Evolutionary conservation across 2,329 filamentous ascomycete genomes (phyloP).

Genomic region (Talaromyces islandicus): DNA sequence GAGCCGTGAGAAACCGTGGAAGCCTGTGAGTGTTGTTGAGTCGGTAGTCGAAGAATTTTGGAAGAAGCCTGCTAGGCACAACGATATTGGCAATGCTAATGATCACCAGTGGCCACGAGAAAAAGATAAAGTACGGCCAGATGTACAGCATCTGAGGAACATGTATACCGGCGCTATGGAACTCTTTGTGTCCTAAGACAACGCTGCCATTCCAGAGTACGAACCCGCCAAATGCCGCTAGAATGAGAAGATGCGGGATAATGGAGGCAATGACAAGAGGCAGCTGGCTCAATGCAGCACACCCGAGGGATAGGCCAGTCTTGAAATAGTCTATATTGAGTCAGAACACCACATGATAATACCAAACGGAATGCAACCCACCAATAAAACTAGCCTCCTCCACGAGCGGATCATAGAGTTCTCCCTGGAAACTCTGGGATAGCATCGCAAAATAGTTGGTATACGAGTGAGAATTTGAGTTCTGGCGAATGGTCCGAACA

Average conservation of each 20-base stretch:
- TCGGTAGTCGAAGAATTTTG: conserved; percentile 27
- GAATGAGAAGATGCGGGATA: conserved; percentile 53
- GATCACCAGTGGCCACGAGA: conserved; percentile 72
- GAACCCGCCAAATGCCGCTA: conserved; percentile 66
- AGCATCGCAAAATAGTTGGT: conserved; percentile 23
- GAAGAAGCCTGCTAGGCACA: conserved; percentile 26
- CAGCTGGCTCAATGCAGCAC: conserved; percentile 48
- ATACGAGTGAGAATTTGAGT: conserved; percentile 21
- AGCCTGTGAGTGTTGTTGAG: conserved; percentile 26
- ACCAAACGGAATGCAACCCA: conserved; percentile 19
- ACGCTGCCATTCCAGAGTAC: conserved; percentile 85
- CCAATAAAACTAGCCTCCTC: conserved; percentile 45
- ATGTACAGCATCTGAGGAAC: conserved; percentile 91
- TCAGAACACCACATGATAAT: conserved; percentile 16
- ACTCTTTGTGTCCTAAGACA: conserved; percentile 89
- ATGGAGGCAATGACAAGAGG: conserved; percentile 33
- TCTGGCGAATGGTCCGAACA: conserved; percentile 28
- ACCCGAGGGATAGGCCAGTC: conserved; percentile 56
- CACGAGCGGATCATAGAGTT: conserved; percentile 47
- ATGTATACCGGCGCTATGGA: conserved; percentile 85
- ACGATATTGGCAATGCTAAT: conserved; percentile 45
- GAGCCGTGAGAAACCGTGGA: conserved; percentile 33
- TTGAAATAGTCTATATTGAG: conserved; percentile 40
- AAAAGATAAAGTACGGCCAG: conserved; percentile 84
- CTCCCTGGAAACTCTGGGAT: conserved; percentile 27